These are phyloP conservation scores for Geranomyces variabilis DNA, from an alignment of 192 early-diverging fungal species.

Conservation along the genomic window DNA sequence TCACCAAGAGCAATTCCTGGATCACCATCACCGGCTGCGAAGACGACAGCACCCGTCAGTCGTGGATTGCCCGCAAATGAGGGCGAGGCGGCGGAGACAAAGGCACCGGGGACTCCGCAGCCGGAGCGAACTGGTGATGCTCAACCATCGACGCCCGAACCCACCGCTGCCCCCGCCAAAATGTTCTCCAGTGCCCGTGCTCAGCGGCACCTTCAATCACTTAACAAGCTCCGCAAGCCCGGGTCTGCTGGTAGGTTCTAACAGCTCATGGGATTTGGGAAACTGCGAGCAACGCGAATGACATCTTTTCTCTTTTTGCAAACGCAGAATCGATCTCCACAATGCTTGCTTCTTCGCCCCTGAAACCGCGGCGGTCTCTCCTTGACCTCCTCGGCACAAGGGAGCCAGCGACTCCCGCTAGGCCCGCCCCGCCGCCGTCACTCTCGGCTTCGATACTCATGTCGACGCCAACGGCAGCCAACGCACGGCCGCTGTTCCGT, in stretches of 20 bases:
- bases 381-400: background rate
- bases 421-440: background rate
- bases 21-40: too few species aligned
- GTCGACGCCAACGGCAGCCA: background rate
- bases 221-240: background rate
- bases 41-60: too few species aligned
- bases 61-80: too few species aligned
- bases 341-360: background rate
- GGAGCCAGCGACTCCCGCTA: background rate
- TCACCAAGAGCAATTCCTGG: too few species aligned
- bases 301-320: background rate
- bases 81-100: background rate
- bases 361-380: background rate
- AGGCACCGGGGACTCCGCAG: background rate
- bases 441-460: background rate
- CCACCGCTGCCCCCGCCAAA: too few species aligned
- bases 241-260: background rate
- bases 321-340: background rate
- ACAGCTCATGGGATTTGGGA: background rate
- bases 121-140: background rate
- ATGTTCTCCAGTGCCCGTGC: conserved; percentile 6
- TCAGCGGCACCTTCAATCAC: background rate
- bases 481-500: background rate
- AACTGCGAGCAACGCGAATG: too few species aligned
- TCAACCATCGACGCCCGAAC: background rate